Percentiles rank a stretch among this genome's conserved stretches.
Evolutionary conservation across 306 rosid genomes (phyloP).

Genomic region (Prunus campanulata): DNA sequence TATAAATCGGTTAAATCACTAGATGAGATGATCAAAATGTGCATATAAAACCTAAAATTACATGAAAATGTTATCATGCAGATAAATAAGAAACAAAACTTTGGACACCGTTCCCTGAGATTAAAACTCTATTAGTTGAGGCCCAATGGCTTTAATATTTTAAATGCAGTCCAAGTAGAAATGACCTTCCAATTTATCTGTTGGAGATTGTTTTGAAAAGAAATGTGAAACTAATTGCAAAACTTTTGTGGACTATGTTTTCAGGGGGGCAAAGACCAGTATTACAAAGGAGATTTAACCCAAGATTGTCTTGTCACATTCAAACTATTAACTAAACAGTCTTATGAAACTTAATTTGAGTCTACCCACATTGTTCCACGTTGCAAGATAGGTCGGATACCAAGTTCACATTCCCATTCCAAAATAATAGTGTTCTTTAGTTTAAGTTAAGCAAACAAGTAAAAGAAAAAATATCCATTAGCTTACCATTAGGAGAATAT

Average conservation of each 20-base stretch:
- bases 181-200: not conserved
- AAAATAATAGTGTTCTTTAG: not conserved
- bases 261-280: not conserved
- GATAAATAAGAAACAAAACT: not conserved
- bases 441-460: slow-evolving; percentile 1
- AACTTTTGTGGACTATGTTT: not conserved
- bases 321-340: not conserved
- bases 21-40: slow-evolving; percentile 5
- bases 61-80: not conserved
- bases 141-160: not conserved
- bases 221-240: not conserved
- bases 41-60: not conserved
- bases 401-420: not conserved
- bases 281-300: not conserved
- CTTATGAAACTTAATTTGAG: not conserved
- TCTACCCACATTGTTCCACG: not conserved
- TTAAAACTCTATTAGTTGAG: not conserved
- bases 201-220: not conserved
- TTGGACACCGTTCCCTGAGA: not conserved
- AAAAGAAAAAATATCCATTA: not conserved
- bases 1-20: not conserved
- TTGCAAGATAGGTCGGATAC: not conserved
- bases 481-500: slow-evolving; percentile 82
- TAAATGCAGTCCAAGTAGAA: not conserved
- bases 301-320: not conserved